Evolutionary conservation across 2,329 filamentous ascomycete genomes (phyloP).

Genomic region (Peltaster fructicola): DNA sequence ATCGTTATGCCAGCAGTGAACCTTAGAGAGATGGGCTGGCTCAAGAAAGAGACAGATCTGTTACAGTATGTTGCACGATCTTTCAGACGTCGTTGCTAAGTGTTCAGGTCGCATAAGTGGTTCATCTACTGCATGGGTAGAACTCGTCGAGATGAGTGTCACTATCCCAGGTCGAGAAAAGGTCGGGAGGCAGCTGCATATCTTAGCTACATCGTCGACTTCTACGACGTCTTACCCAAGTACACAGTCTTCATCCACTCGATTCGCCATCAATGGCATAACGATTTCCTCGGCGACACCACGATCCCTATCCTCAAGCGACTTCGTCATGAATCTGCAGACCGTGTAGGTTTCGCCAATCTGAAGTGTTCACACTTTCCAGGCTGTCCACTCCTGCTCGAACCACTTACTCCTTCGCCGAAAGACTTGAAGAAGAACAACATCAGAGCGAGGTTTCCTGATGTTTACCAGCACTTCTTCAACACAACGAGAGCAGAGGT

Average conservation of each 20-base stretch:
- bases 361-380: not conserved
- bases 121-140: not conserved
- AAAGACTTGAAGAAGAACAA: not conserved
- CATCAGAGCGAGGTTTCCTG: not conserved
- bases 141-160: not conserved
- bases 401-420: not conserved
- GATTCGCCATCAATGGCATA: not conserved
- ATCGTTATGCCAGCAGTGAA: too few species aligned
- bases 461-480: not conserved
- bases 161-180: not conserved
- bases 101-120: not conserved
- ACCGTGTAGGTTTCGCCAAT: constrained; percentile 1
- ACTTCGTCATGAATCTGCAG: not conserved
- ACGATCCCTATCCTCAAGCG: not conserved
- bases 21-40: too few species aligned
- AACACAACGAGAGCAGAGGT: constrained; percentile 1
- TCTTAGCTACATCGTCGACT: constrained; percentile 1
- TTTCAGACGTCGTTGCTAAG: too few species aligned
- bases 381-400: not conserved
- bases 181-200: constrained; percentile 1
- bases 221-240: constrained; percentile 1
- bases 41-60: too few species aligned
- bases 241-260: not conserved
- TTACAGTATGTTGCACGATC: too few species aligned
- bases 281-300: not conserved